Conservation (phyloP, 352 stramenopile species). For the Sclerospora graminicola region DNA sequence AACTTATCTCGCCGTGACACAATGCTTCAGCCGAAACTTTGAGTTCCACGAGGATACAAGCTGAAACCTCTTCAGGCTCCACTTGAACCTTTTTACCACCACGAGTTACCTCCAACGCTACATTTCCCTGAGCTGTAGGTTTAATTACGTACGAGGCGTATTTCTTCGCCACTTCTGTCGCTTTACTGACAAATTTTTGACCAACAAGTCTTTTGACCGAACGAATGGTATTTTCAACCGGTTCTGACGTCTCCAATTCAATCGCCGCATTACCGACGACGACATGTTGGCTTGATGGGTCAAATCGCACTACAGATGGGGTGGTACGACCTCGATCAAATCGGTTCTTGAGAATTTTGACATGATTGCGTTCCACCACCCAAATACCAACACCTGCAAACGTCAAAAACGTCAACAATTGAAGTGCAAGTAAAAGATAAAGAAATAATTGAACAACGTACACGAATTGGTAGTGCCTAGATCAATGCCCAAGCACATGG, state of each 20-base stretch:
- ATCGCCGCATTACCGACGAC: conserved; percentile 51
- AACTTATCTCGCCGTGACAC: conserved; percentile 29
- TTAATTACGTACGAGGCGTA: conserved; percentile 47
- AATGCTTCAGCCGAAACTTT: conserved; percentile 65
- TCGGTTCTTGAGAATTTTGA: conserved; percentile 80
- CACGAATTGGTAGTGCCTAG: conserved; percentile 99
- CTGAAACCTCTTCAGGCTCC: conserved; percentile 62
- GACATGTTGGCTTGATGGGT: conserved; percentile 29
- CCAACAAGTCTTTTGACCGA: conserved; percentile 81
- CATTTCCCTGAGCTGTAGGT: conserved; percentile 45
- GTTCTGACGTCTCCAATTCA: conserved; percentile 32
- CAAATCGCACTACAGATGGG: conserved; percentile 71
- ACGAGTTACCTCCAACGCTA: conserved; percentile 36
- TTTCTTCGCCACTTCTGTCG: conserved; percentile 37
- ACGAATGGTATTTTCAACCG: conserved; percentile 63
- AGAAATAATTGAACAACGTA: conserved; percentile 11
- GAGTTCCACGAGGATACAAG: conserved; percentile 48
- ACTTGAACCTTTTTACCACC: conserved; percentile 18
- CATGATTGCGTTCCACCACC: conserved; percentile 65
- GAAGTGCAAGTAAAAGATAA: not conserved
- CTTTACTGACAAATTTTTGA: conserved; percentile 48
- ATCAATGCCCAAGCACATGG: conserved; percentile 96
- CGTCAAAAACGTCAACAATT: not conserved
- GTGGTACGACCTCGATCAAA: conserved; percentile 53
- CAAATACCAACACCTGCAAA: conserved; percentile 61